Conservation (phyloP, 371 early-diverging fungal genomes). For the Basidiobolus meristosporus region DNA sequence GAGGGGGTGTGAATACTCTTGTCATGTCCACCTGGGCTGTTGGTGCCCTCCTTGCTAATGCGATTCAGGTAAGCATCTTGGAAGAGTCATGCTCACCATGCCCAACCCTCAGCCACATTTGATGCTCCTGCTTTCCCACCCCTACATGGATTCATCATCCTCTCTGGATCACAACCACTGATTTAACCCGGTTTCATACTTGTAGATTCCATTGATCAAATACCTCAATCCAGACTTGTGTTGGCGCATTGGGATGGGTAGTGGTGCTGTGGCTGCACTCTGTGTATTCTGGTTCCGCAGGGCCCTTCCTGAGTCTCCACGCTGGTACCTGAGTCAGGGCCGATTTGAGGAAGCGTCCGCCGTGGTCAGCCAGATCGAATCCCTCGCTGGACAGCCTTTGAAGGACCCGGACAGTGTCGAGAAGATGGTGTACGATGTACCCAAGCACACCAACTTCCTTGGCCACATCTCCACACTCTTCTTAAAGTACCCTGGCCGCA, state of each 20-base stretch:
- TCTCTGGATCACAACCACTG: no score
- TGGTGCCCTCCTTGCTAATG: conserved; percentile 4
- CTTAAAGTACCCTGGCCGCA: conserved; percentile 3
- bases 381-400: neutral
- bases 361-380: conserved; percentile 2
- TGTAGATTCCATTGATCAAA: conserved; percentile 2
- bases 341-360: conserved; percentile 3
- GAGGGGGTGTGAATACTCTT: conserved; percentile 4
- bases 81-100: no score
- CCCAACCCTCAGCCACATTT: no score
- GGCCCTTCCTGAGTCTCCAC: conserved; percentile 4
- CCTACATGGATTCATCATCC: no score
- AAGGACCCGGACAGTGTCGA: neutral
- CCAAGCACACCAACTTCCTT: neutral
- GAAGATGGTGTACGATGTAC: neutral
- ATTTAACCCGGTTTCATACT: no score
- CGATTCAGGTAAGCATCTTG: no score
- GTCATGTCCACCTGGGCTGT: conserved; percentile 4
- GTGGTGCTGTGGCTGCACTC: conserved; percentile 1
- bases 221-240: neutral
- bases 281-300: no score
- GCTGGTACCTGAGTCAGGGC: conserved; percentile 2
- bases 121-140: no score
- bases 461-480: neutral
- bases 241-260: conserved; percentile 4